Evolutionary conservation across 2,329 filamentous ascomycete genomes (phyloP), one percentile per base, ranked within the genome.

Genomic region (Drechslerella dactyloides): DNA sequence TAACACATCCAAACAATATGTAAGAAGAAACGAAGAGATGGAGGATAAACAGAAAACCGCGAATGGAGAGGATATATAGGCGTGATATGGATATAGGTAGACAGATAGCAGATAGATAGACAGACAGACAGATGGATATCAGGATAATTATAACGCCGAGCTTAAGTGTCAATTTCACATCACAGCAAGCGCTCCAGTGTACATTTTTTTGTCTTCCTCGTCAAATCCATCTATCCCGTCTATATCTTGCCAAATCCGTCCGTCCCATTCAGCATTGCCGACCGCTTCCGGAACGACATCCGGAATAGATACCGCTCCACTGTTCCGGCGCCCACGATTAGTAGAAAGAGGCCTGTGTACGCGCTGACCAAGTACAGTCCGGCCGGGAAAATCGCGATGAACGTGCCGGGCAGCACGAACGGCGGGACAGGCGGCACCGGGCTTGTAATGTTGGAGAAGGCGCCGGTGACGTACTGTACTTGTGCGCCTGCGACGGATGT

Each of bases 401-500:
- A 83, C 42, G 86, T 83, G 50, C 89, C 89, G 0, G 89, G 89
- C 0, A 92, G 81, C 13, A 90, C 82, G 75, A 91, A 91, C 0
- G 87, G 85, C 2, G 75, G 74, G 21, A 76, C 75, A 0, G 83
- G 78, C 19, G 84, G 80, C 2, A 82, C 78, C 68, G 74, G 58
- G 55, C 73, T 72, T 13, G 85, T 81, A 62, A 84, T 81, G 55
- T 83, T 80, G 60, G 88, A 85, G 79, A 91, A 91, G 75, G 89
- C 84, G 57, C 89, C 89, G 13, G 84, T 85, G 42, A 91, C 84
- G 75, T 91, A 92, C 5, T 85, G 84, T 15, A 89, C 88, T 78
- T 90, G 87, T 79, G 88, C 87, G 69, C 85, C 84, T 8, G 88
- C 88, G 56, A 91, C 85, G 35, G 85, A 87, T 55, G 88, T 88